phyloP scores from a whole-genome alignment of 2,329 filamentous ascomycete genomes.

The Phyllosticta capitalensis region DNA sequence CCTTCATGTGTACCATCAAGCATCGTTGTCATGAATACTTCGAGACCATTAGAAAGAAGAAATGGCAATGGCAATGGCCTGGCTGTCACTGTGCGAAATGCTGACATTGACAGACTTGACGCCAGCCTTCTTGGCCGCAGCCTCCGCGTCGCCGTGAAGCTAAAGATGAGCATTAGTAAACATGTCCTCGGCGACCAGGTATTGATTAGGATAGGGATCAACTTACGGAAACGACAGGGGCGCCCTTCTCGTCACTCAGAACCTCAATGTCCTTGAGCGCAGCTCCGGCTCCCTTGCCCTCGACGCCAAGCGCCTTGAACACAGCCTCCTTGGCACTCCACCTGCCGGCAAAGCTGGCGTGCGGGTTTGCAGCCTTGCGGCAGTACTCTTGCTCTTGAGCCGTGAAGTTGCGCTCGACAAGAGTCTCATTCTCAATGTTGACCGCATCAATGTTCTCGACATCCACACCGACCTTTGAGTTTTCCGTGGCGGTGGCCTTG shows the following conservation, averaged over 20 bases:
- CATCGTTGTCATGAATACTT: background rate
- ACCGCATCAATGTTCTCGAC: slow-evolving; percentile 81
- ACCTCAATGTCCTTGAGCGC: slow-evolving; percentile 94
- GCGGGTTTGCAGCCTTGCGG: slow-evolving; percentile 64
- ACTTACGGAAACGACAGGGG: slow-evolving; percentile 76
- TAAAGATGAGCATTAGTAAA: slow-evolving; percentile 29
- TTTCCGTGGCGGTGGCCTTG: slow-evolving; percentile 46
- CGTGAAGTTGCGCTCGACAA: slow-evolving; percentile 93
- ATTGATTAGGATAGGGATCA: background rate
- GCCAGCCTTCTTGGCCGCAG: slow-evolving; percentile 74
- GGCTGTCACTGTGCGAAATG: slow-evolving; percentile 89
- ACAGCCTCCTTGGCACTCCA: slow-evolving; percentile 99
- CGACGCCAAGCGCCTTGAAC: slow-evolving; percentile 90
- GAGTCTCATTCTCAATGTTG: slow-evolving; percentile 90
- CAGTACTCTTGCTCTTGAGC: slow-evolving; percentile 77
- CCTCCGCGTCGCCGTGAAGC: slow-evolving; percentile 77
- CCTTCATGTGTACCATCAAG: background rate
- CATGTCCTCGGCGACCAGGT: background rate
- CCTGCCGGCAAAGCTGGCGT: slow-evolving; percentile 85
- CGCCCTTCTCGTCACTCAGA: slow-evolving; percentile 66
- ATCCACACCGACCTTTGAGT: slow-evolving; percentile 83
- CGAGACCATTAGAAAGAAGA: slow-evolving; percentile 56
- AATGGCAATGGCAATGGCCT: slow-evolving; percentile 90
- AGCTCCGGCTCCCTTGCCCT: slow-evolving; percentile 79
- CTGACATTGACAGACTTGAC: slow-evolving; percentile 85